Evolutionary conservation across 768 basidiomycete genomes (phyloP).

Genomic region (Ramaria sp.): DNA sequence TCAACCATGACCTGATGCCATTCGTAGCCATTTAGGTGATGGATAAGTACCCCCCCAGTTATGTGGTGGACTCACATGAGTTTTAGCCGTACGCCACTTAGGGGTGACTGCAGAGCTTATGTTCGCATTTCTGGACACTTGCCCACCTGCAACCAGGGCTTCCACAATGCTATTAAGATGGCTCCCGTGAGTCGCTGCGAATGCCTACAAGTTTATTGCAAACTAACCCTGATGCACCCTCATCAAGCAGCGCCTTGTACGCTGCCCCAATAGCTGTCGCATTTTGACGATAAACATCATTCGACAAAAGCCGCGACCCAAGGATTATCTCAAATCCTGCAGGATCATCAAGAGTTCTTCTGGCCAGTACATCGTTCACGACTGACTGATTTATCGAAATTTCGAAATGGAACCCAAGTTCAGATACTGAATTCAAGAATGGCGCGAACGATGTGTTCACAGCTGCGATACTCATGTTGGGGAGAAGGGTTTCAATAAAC

Average conservation of each 20-base stretch:
- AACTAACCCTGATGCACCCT: background rate
- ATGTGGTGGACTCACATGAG: conserved; percentile 27
- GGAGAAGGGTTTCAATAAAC: conserved; percentile 13
- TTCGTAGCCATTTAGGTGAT: background rate
- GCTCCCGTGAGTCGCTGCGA: background rate
- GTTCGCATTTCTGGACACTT: conserved; percentile 17
- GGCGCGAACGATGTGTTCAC: conserved; percentile 14
- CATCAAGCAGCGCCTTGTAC: background rate
- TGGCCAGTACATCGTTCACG: background rate
- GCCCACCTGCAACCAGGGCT: conserved; percentile 8
- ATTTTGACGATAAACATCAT: background rate
- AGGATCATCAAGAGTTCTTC: background rate
- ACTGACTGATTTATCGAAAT: conserved; percentile 13
- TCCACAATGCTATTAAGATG: background rate
- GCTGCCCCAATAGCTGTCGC: background rate
- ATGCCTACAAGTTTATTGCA: background rate
- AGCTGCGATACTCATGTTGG: conserved; percentile 11
- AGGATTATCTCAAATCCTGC: conserved; percentile 1
- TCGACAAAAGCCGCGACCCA: conserved; percentile 7
- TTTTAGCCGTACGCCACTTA: conserved; percentile 28
- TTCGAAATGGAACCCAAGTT: conserved; percentile 9
- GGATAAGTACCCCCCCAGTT: conserved; percentile 19
- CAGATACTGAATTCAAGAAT: conserved; percentile 14
- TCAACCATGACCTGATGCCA: background rate
- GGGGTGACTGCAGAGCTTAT: conserved; percentile 25